A percentile compares a stretch with the other conserved stretches of the same genome.
These are phyloP conservation scores for Chytriomyces sp. DNA, from an alignment of 192 early-diverging fungal genomes.

Conservation along the genomic window DNA sequence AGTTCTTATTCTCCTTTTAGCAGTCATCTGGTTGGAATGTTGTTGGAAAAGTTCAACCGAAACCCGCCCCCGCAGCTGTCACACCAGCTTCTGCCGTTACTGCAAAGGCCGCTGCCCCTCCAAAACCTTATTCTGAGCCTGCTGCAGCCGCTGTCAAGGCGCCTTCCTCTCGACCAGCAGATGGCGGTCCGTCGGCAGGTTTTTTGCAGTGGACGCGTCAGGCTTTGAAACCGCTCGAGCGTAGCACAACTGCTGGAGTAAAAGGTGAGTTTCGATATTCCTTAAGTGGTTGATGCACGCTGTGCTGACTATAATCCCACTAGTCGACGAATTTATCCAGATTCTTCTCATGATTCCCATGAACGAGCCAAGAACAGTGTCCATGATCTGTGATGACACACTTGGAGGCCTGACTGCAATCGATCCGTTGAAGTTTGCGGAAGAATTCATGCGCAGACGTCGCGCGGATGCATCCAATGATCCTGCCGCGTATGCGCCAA, in stretches of 20 bases:
- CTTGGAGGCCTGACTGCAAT: conserved; percentile 61
- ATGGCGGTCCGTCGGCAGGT: conserved; percentile 21
- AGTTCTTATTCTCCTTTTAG: not conserved
- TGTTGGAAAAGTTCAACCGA: conserved; percentile 49
- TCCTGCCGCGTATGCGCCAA: not conserved
- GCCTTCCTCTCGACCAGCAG: conserved; percentile 11
- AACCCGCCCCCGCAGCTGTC: conserved; percentile 19
- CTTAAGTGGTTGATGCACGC: not conserved
- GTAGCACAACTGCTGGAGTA: conserved; percentile 47
- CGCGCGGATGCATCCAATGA: conserved; percentile 45
- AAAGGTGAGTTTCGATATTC: conserved; percentile 35
- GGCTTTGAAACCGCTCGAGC: conserved; percentile 45
- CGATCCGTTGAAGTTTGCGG: conserved; percentile 62
- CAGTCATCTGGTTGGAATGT: conserved; percentile 49
- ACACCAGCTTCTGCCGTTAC: conserved; percentile 19
- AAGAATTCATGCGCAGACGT: conserved; percentile 53
- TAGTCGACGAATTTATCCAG: conserved; percentile 61
- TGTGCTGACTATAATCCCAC: not conserved
- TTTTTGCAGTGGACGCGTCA: conserved; percentile 54
- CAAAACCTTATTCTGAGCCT: not conserved
- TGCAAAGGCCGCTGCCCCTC: conserved; percentile 16
- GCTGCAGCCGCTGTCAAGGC: conserved; percentile 12
- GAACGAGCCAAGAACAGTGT: conserved; percentile 49
- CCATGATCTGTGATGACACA: conserved; percentile 59
- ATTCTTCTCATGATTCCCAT: conserved; percentile 54